phyloP scores from a whole-genome alignment of 148 eudicot genomes.

The Fallopia convolvulus region DNA sequence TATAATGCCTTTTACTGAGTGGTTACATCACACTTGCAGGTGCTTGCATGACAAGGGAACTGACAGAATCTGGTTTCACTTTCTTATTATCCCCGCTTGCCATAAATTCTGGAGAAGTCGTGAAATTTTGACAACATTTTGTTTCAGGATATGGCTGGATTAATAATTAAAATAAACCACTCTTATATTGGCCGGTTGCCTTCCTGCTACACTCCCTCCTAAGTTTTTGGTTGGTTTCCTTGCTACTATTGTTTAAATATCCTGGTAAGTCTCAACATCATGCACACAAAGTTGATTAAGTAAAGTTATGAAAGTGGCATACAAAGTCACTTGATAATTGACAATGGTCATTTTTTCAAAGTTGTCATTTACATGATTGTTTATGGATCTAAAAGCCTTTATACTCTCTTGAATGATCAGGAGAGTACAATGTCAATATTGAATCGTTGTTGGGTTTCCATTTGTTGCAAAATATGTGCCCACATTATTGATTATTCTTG shows the following conservation, averaged over 20 bases:
- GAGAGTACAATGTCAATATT: no score
- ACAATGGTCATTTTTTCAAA: background rate
- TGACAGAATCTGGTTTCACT: conserved; percentile 32
- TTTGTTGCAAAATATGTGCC: no score
- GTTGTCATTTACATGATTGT: background rate
- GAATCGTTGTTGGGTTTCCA: no score
- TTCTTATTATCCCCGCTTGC: background rate
- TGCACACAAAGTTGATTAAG: background rate
- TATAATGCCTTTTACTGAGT: background rate
- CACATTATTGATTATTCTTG: no score
- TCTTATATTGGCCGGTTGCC: conserved; percentile 96
- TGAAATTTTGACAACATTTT: conserved; percentile 9
- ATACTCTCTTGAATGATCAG: no score
- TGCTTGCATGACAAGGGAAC: conserved; percentile 98
- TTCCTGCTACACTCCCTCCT: conserved; percentile 90
- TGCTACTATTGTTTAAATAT: background rate
- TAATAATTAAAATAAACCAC: conserved; percentile 91
- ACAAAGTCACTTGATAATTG: background rate
- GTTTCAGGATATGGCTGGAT: conserved; percentile 97
- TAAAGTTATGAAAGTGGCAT: background rate
- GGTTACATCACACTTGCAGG: conserved; percentile 32
- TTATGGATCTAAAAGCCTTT: background rate
- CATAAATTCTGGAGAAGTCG: background rate
- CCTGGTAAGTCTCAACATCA: background rate
- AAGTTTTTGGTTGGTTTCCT: conserved; percentile 25